Conservation (phyloP, 257 asterid species). For the Primulina eburnea region DNA sequence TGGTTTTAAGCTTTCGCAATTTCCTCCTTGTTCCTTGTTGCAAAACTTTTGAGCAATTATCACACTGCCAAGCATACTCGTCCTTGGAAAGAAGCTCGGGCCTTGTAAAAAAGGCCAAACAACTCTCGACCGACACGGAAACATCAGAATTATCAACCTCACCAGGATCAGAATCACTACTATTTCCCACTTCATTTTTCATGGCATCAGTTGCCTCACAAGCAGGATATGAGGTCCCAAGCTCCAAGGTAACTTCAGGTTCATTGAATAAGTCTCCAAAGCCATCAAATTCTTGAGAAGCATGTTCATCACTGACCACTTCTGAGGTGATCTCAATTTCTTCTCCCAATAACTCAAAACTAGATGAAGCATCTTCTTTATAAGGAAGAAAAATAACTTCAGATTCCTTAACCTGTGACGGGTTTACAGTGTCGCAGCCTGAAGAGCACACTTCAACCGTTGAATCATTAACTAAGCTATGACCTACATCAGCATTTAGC, state of each 20-base stretch:
- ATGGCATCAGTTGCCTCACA: slow-evolving; percentile 34
- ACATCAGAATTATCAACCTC: slow-evolving; percentile 80
- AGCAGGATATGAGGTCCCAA: slow-evolving; percentile 31
- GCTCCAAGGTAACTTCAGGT: slow-evolving; percentile 50
- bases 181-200: slow-evolving; percentile 42
- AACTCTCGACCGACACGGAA: slow-evolving; percentile 85
- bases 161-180: slow-evolving; percentile 82
- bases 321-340: slow-evolving; percentile 36
- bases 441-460: slow-evolving; percentile 30
- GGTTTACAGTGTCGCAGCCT: slow-evolving; percentile 38
- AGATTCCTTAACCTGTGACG: slow-evolving; percentile 45
- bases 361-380: slow-evolving; percentile 46
- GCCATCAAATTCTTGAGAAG: slow-evolving; percentile 54
- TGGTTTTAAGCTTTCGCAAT: slow-evolving; percentile 27
- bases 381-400: slow-evolving; percentile 47
- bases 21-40: slow-evolving; percentile 42
- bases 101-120: slow-evolving; percentile 69
- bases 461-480: slow-evolving; percentile 33
- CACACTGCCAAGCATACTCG: slow-evolving; percentile 95
- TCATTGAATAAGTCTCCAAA: slow-evolving; percentile 78
- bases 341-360: slow-evolving; percentile 27
- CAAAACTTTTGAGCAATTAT: slow-evolving; percentile 72
- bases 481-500: slow-evolving; percentile 30
- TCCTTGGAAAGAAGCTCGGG: slow-evolving; percentile 77
- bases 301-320: slow-evolving; percentile 40